Evolutionary conservation across 2,329 filamentous ascomycete genomes (phyloP), one percentile per base, ranked within the genome.

Genomic region (Amphichorda felina): DNA sequence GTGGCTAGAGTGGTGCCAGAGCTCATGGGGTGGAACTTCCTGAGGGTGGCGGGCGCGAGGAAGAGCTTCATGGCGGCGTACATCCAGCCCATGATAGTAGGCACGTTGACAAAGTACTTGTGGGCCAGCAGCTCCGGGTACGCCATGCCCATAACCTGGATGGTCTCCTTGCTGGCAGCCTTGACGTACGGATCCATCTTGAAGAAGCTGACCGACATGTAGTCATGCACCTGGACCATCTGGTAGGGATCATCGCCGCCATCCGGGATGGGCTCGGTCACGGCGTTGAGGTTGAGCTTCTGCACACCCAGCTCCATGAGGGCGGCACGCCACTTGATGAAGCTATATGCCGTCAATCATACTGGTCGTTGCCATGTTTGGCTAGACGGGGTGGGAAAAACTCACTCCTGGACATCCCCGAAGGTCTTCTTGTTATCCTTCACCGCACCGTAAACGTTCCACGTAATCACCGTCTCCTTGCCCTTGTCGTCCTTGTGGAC

Each of bases 71-170:
- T 79, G 36, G 79, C 70, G 15, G 67, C 64, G 55, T 82, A 87
- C 53, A 87, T 72, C 69, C 88, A 95, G 38, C 85, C 83, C 88
- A 95, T 95, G 49, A 95, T 68, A 38, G 79, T 60, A 0, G 89
- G 89, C 5, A 95, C 85, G 50, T 95, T 95, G 61, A 95, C 82
- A 54, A 95, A 95, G 70, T 88, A 95, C 67, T 95, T 95, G 63
- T 89, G 66, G 7, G 51, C 41, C 17, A 95, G 70, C 8, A 94
- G 75, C 64, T 95, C 89, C 0, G 89, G 88, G 61, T 95, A 95
- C 45, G 83, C 82, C 45, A 74, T 77, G 35, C 79, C 74, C 55
- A 95, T 86, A 35, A 82, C 69, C 41, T 82, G 71, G 55, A 95
- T 93, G 31, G 84, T 88, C 61, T 88, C 77, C 50, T 76, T 79